phyloP scores from a whole-genome alignment of 305 asterid genomes.

The Solanum hybrid region DNA sequence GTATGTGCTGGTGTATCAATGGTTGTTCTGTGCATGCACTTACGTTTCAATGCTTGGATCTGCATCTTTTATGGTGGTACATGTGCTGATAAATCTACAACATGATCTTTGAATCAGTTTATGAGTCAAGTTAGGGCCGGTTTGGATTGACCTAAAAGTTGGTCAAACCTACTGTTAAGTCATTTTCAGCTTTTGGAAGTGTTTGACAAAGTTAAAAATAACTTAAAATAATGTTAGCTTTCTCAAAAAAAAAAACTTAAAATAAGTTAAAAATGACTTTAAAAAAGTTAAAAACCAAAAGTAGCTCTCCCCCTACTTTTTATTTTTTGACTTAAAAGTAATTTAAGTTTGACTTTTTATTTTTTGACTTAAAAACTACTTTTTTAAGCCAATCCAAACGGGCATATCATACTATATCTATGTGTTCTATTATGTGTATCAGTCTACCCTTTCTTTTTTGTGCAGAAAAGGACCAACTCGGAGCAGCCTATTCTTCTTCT shows the following conservation, averaged over 20 bases:
- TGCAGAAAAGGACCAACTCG: neutral
- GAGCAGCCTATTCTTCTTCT: neutral
- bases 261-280: neutral
- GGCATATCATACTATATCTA: neutral
- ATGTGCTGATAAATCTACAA: neutral
- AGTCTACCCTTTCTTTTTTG: neutral
- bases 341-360: neutral
- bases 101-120: too few species aligned
- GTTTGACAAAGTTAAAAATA: too few species aligned
- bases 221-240: too few species aligned
- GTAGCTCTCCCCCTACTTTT: too few species aligned
- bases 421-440: neutral
- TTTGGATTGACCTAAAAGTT: too few species aligned
- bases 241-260: too few species aligned
- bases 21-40: neutral
- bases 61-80: neutral
- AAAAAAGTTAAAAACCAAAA: neutral
- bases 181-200: too few species aligned
- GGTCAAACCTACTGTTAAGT: too few species aligned
- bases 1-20: constrained; percentile 28
- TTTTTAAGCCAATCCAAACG: neutral
- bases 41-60: neutral
- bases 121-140: too few species aligned
- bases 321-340: neutral
- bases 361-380: neutral